A percentile compares a stretch with the other conserved stretches of the same genome.
These are phyloP conservation scores for Carallia brachiata DNA, from an alignment of 345 rosid genomes.

Conservation along the genomic window DNA sequence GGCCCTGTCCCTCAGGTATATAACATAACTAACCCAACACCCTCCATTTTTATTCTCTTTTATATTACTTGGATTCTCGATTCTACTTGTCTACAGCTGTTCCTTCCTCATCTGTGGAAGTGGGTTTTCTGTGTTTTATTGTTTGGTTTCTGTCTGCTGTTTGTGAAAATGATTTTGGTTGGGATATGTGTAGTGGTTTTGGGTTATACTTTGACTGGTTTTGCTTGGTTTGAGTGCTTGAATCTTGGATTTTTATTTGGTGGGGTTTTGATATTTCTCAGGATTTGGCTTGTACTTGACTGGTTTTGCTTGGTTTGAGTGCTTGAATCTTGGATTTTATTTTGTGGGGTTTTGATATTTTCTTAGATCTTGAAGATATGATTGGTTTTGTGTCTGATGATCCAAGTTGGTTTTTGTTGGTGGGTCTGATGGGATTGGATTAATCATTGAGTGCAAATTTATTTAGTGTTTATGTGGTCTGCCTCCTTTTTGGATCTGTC, in stretches of 20 bases:
- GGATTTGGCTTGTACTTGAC: too few relatives aligned
- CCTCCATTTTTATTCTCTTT: not conserved
- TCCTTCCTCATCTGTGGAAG: not conserved
- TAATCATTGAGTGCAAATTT: too few relatives aligned
- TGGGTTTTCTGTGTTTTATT: not conserved
- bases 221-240: not conserved
- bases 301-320: not conserved
- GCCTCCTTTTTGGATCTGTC: too few relatives aligned
- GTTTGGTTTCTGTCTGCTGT: not conserved
- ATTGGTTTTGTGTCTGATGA: not conserved
- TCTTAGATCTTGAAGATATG: not conserved
- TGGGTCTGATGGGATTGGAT: too few relatives aligned
- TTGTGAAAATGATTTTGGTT: not conserved
- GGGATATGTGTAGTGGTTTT: not conserved
- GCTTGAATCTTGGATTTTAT: not conserved
- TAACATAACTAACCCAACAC: not conserved
- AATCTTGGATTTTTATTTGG: not conserved
- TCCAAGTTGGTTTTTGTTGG: too few relatives aligned
- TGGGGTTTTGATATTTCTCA: not conserved
- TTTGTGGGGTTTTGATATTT: not conserved
- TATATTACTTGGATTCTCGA: slow-evolving; percentile 6
- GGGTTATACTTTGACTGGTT: too few relatives aligned
- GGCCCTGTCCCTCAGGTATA: slow-evolving; percentile 8
- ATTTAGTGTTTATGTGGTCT: too few relatives aligned
- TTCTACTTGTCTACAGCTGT: not conserved